Evolutionary conservation across 208 protist species (phyloP), one percentile per base, ranked within the genome.

Genomic region (Acanthamoeba polyphaga): DNA sequence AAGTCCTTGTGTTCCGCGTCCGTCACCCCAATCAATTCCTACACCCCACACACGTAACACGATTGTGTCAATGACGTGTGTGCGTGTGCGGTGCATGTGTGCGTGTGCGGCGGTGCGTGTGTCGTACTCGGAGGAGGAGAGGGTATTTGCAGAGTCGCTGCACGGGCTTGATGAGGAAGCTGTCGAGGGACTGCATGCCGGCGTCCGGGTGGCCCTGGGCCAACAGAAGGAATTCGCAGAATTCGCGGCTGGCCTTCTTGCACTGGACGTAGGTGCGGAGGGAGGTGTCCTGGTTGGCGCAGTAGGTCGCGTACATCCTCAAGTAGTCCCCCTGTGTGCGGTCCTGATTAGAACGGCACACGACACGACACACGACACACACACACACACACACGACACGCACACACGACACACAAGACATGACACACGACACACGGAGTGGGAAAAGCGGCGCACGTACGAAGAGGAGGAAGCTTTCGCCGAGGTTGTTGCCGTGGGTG

Each of bases 121-220:
- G 34, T 24, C 72, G 43, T 80, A 80, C 72, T 27, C 72, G 29
- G 6, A 80, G 72, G 32, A 80, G 72, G 8, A 80, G 72, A 2
- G 72, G 72, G 32, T 80, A 80, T 49, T 80, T 80, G 72, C 72
- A 80, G 72, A 80, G 29, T 8, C 72, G 72, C 72, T 80, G 72
- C 2, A 80, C 32, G 15, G 72, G 72, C 32, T 93, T 93, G 88
- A 93, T 93, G 29, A 93, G 88, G 34, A 53, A 93, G 49, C 78
- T 53, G 17, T n/a, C 78, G 60, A 93, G 88, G 17, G 27, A 32
- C 22, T 78, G 88, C 27, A 24, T 19, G 51, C n/a, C 17, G 53
- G 43, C 29, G 15, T 93, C n/a, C 34, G 88, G 51, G 24, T 62
- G 24, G 58, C 19, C 3, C n/a, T n/a, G 43, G 1, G 88, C 60